Conservation (phyloP, 345 rosid species). For the Eucalyptus lansdowneana region DNA sequence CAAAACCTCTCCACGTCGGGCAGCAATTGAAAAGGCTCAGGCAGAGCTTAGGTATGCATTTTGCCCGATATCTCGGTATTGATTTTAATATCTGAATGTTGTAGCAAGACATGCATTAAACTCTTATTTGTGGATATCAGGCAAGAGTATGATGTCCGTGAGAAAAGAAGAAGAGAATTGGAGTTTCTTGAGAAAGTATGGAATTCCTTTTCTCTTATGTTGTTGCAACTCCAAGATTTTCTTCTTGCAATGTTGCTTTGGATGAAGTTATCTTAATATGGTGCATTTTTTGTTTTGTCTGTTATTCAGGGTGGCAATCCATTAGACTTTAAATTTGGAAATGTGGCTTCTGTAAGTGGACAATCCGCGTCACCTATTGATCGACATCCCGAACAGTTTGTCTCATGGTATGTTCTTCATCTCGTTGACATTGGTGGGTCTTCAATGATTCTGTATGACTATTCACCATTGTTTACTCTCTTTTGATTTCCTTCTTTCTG, state of each 20-base stretch:
- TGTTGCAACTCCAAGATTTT: not conserved
- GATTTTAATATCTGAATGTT: not conserved
- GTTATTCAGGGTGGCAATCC: conserved; percentile 90
- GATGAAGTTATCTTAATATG: not conserved
- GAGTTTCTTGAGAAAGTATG: conserved; percentile 98
- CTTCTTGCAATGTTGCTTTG: not conserved
- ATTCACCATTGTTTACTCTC: not conserved
- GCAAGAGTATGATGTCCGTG: conserved; percentile 96
- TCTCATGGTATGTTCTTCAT: conserved; percentile 54
- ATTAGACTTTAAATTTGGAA: conserved; percentile 82
- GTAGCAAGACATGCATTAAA: not conserved
- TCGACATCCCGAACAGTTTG: conserved; percentile 72
- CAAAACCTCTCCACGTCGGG: conserved; percentile 82
- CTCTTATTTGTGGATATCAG: conserved; percentile 32
- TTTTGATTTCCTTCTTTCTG: not conserved
- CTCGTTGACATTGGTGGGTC: not conserved
- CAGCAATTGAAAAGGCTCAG: conserved; percentile 95
- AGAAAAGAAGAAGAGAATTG: conserved; percentile 88
- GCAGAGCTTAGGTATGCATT: conserved; percentile 71
- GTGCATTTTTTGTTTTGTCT: conserved; percentile 1
- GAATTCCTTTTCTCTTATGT: not conserved
- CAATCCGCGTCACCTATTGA: conserved; percentile 91
- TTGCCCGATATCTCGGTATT: not conserved
- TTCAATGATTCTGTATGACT: not conserved
- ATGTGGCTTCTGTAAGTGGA: conserved; percentile 67